Evolutionary conservation across 2,329 filamentous ascomycete species (phyloP), one percentile per base, ranked within the genome.

Genomic region (Colletotrichum sidae): DNA sequence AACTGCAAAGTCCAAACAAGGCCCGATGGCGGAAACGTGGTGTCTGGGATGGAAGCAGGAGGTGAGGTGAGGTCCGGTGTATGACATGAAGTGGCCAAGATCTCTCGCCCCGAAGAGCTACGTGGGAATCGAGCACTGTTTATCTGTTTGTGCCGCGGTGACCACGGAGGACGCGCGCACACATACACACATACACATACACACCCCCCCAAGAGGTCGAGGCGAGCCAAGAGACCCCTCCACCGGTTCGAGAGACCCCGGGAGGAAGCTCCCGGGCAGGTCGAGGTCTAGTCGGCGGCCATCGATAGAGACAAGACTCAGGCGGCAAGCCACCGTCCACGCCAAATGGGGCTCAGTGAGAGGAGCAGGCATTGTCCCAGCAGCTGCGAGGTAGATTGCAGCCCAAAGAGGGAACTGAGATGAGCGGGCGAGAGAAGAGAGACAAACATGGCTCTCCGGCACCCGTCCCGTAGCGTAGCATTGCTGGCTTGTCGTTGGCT

Each of bases 281-380:
- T 51, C 51, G 45, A 60, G 56, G 56, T 33, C 45, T 60, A 55
- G 56, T 60, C 44, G 46, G 34, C 44, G 45, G 17, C 46, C 41
- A 15, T 56, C 9, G 34, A 55, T 46, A 65, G 56, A 55, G 52
- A 56, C 52, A 62, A 57, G 52, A 53, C 45, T 56, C 52, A 34
- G 46, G 42, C 58, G 46, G 46, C 58, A 62, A 65, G 62, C 58
- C 58, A 62, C 52, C 46, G 12, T 7, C 35, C 25, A 62, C 35
- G 45, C 62, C 41, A 35, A 53, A 35, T 41, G 52, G 62, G 58
- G 46, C 33, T 42, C 12, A n/a, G 47, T 46, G 2, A 13, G 52
- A 51, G 2, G 33, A 38, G 13, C 58, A 65, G 62, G 52, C 41
- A 62, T 56, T 49, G 57, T 56, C 51, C 58, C 57, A 33, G 62